Percentiles rank a stretch among this genome's conserved stretches.
These are phyloP conservation scores for Fusarium citri DNA, from an alignment of 2,329 filamentous ascomycete genomes.

Conservation along the genomic window DNA sequence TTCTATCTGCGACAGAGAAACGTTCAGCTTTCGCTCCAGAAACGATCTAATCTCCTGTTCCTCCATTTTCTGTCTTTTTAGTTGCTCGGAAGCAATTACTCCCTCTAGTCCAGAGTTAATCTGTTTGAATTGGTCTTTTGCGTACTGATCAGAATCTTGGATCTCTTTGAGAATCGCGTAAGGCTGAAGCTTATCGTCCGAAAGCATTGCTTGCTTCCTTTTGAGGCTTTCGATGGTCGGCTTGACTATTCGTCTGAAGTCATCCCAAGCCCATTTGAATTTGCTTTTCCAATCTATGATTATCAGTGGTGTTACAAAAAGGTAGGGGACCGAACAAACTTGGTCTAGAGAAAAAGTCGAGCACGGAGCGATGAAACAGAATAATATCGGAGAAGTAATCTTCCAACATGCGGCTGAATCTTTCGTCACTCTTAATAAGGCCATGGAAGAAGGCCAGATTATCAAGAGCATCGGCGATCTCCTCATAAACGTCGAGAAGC, in stretches of 20 bases:
- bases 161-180: slow-evolving; percentile 1
- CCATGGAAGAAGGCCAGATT: not conserved
- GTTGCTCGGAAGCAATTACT: rapidly evolving
- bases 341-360: not conserved
- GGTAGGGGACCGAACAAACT: rapidly evolving
- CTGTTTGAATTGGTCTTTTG: rapidly evolving
- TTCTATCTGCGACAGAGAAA: rapidly evolving
- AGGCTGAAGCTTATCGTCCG: not conserved
- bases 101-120: rapidly evolving
- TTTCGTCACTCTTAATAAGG: not conserved
- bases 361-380: not conserved
- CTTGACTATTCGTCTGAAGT: rapidly evolving
- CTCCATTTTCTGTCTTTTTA: rapidly evolving
- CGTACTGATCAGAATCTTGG: not conserved
- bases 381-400: slow-evolving; percentile 7
- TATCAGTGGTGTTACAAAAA: rapidly evolving
- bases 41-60: not conserved
- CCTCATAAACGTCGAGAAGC: not conserved
- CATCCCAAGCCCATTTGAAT: rapidly evolving
- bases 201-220: not conserved
- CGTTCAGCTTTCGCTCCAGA: rapidly evolving
- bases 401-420: rapidly evolving
- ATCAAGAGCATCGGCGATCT: not conserved
- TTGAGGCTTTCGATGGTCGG: not conserved
- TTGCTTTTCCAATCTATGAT: not conserved